These are phyloP conservation scores for Komagataea norvegica DNA, from an alignment of 1,139 yeast genomes.

Conservation along the genomic window DNA sequence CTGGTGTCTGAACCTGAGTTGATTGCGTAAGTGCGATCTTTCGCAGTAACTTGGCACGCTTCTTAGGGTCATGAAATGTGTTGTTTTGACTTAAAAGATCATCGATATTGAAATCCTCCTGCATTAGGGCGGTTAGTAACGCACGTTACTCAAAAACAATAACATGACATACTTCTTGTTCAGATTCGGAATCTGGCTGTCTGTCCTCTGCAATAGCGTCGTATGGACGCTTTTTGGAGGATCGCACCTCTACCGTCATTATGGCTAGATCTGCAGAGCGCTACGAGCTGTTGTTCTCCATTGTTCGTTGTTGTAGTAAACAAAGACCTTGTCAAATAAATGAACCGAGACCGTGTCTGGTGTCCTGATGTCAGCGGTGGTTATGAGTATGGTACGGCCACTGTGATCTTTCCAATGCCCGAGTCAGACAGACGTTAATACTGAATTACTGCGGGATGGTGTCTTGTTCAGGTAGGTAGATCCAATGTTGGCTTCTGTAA, in stretches of 20 bases:
- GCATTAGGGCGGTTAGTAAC: conserved; percentile 1
- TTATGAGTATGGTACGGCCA: not conserved
- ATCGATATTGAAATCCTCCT: conserved; percentile 15
- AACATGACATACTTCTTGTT: not conserved
- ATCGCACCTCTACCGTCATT: no score
- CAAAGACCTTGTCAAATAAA: no score
- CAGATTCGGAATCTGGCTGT: no score
- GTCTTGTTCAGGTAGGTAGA: no score
- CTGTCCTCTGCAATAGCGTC: not conserved
- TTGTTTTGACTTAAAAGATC: conserved; percentile 17
- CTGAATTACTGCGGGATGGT: no score
- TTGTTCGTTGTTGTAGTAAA: no score
- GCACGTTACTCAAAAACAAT: not conserved
- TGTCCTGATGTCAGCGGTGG: not conserved
- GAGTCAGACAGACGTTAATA: no score
- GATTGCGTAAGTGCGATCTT: conserved; percentile 4
- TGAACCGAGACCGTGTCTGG: conserved; percentile 1
- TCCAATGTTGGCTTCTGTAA: no score
- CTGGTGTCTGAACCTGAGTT: no score
- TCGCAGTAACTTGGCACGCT: conserved; percentile 12
- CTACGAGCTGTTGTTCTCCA: no score
- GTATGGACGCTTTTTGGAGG: not conserved
- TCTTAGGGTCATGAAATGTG: conserved; percentile 8
- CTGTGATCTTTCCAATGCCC: not conserved
- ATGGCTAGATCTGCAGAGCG: no score